phyloP scores from a whole-genome alignment of 2,329 filamentous ascomycete species.

The Penicillium concentricum region DNA sequence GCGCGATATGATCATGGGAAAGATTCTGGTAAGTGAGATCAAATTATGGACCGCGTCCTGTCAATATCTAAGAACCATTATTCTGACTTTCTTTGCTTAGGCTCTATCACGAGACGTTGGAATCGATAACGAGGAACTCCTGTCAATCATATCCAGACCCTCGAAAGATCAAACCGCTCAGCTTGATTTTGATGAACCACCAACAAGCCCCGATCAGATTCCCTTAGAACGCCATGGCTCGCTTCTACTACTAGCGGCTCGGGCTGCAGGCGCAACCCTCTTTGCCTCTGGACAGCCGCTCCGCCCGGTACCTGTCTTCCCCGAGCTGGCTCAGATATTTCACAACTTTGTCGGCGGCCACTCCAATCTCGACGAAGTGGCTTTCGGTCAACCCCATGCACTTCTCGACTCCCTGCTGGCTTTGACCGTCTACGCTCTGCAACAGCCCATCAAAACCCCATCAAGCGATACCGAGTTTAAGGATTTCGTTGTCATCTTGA shows the following conservation, averaged over 20 bases:
- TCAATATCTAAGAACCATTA: background rate
- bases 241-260: conserved; percentile 55
- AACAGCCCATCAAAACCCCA: conserved; percentile 47
- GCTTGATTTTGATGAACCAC: conserved; percentile 56
- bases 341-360: conserved; percentile 52
- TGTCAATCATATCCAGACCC: conserved; percentile 44
- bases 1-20: conserved; percentile 56
- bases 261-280: conserved; percentile 50
- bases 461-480: conserved; percentile 53
- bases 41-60: background rate
- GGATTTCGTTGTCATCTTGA: conserved; percentile 51
- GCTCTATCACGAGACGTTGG: conserved; percentile 57
- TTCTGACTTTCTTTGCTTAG: conserved; percentile 16
- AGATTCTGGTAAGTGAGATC: conserved; percentile 47
- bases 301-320: conserved; percentile 50
- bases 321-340: conserved; percentile 52
- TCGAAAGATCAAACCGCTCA: conserved; percentile 42
- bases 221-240: conserved; percentile 57
- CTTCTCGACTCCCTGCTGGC: conserved; percentile 56
- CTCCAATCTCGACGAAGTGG: conserved; percentile 35
- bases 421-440: conserved; percentile 52
- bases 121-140: conserved; percentile 49
- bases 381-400: conserved; percentile 50
- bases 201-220: conserved; percentile 53
- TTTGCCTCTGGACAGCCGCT: conserved; percentile 45